Conservation (phyloP, 2,329 filamentous ascomycete species). For the Alternaria rosae region DNA sequence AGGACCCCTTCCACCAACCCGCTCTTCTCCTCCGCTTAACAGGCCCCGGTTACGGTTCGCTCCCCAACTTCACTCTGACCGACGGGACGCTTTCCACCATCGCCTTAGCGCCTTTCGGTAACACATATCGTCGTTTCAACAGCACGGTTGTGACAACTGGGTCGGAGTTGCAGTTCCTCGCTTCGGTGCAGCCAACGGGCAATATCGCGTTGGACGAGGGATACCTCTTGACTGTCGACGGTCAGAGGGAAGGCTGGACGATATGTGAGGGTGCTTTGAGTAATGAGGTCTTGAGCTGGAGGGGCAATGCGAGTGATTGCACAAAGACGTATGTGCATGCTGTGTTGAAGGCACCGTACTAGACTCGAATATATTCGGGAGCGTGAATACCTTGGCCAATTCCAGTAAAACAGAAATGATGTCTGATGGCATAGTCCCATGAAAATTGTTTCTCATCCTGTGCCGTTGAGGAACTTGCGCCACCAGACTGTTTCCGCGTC, state of each 20-base stretch:
- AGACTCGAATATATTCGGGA: background rate
- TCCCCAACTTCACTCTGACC: conserved; percentile 51
- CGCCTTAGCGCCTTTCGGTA: conserved; percentile 36
- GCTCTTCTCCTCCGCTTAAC: conserved; percentile 50
- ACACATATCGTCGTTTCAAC: conserved; percentile 40
- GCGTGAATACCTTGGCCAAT: background rate
- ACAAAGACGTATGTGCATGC: conserved; percentile 50
- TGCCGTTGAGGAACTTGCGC: conserved; percentile 34
- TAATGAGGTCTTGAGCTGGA: conserved; percentile 49
- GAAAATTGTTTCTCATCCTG: conserved; percentile 55
- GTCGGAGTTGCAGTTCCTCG: conserved; percentile 43
- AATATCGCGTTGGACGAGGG: conserved; percentile 47
- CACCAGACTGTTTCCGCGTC: conserved; percentile 46
- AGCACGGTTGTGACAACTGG: conserved; percentile 37
- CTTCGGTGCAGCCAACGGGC: conserved; percentile 37
- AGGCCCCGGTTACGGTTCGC: conserved; percentile 47
- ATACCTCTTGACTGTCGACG: conserved; percentile 49
- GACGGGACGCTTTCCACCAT: conserved; percentile 44
- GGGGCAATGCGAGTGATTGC: conserved; percentile 46
- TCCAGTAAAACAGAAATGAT: no score
- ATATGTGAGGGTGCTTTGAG: conserved; percentile 46
- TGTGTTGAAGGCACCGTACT: conserved; percentile 50
- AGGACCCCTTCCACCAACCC: conserved; percentile 45
- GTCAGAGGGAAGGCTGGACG: conserved; percentile 49
- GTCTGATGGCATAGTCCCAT: background rate